Conservation (phyloP, 2,329 filamentous ascomycete species). For the Albophoma yamanashiensis region DNA sequence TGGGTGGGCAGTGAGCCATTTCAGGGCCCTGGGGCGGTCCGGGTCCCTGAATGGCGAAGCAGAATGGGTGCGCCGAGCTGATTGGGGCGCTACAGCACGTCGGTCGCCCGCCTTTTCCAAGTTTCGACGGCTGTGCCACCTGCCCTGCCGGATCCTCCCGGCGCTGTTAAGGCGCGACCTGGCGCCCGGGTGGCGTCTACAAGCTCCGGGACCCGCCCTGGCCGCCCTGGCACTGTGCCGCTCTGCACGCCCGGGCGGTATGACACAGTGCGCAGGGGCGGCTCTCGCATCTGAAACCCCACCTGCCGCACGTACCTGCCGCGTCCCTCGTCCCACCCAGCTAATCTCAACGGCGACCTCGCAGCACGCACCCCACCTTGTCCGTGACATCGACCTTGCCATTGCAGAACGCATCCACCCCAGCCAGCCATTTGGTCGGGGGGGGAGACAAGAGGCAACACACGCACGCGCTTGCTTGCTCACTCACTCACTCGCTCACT, state of each 20-base stretch:
- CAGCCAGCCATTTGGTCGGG: background rate
- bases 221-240: background rate
- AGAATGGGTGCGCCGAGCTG: background rate
- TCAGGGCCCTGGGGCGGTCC: background rate
- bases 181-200: background rate
- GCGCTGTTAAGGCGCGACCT: slow-evolving; percentile 1
- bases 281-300: background rate
- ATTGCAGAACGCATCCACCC: slow-evolving; percentile 1
- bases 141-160: slow-evolving; percentile 6
- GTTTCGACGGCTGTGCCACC: background rate
- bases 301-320: background rate
- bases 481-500: background rate
- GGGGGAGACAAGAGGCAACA: slow-evolving; percentile 1
- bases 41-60: background rate
- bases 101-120: background rate
- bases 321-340: background rate
- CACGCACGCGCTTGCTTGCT: background rate
- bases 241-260: background rate
- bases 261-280: background rate
- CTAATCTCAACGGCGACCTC: background rate
- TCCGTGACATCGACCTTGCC: background rate
- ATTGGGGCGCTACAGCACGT: background rate
- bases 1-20: background rate
- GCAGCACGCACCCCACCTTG: background rate
- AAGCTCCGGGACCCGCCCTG: background rate